A percentile compares a stretch with the other conserved stretches of the same genome.
Conservation (phyloP, 441 rosid species). For the Corymbia citriodora region DNA sequence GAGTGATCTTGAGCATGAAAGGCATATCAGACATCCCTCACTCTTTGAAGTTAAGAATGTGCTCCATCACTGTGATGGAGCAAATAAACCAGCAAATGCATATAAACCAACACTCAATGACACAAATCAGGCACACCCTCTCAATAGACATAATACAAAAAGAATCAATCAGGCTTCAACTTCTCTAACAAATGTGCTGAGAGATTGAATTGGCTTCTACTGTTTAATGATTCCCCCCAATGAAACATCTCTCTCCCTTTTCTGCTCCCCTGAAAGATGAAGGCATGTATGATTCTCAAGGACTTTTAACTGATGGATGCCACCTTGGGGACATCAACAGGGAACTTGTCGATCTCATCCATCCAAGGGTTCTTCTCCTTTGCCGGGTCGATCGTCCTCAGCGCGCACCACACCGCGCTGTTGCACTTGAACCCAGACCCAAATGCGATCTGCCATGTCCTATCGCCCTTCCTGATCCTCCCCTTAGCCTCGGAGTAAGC, state of each 20-base stretch:
- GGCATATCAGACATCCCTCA: neutral
- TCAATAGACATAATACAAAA: neutral
- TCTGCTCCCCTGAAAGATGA: neutral
- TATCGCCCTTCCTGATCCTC: constrained; percentile 8
- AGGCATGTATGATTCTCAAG: neutral
- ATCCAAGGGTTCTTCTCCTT: constrained; percentile 18
- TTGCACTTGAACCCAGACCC: constrained; percentile 25
- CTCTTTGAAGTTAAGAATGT: neutral
- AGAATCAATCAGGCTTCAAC: neutral
- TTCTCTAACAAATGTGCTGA: neutral
- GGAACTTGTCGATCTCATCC: constrained; percentile 8
- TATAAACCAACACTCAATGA: neutral
- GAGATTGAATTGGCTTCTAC: neutral
- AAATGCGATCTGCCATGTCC: constrained; percentile 19
- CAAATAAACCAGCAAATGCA: neutral
- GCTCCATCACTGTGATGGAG: neutral
- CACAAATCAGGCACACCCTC: neutral
- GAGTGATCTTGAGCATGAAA: neutral
- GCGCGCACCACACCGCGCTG: constrained; percentile 21
- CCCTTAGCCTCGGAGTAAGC: constrained; percentile 22
- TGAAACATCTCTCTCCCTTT: neutral
- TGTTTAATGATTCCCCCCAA: neutral
- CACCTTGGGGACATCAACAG: constrained; percentile 11
- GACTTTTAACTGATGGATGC: neutral
- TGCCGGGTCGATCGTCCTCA: constrained; percentile 5